Base-by-base conservation (phyloP, 2,329 filamentous ascomycete species). In the Beauveria medogensis region DNA sequence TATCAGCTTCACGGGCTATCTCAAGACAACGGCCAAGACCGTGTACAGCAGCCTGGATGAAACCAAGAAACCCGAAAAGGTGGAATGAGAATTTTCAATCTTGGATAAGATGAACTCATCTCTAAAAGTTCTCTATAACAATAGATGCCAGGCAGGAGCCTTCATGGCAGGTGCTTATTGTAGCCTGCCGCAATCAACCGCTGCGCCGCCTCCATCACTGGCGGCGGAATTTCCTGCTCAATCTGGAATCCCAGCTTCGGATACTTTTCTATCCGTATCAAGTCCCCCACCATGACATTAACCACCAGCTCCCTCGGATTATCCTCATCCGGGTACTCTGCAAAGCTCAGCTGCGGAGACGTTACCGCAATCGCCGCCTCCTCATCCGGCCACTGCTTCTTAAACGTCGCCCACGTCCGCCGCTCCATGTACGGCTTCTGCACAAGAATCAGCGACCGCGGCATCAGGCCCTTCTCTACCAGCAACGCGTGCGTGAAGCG, bases 1-100 rank as follows among this genome's bases (percentile, higher is more conserved):
- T 72, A 90, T 95, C 74, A 97, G 92, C 70, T 91, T 99, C 64
- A 88, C 86, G 63, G 92, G 91, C 0, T 91, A 92, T 77, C 65
- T 95, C 50, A 89, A 86, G 71, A 64, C 69, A 9, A 77, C 68
- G 5, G 67, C 63, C 1, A 63, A 64, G 47, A 57, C 58, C 8
- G 16, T 51, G 9, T 24, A 59, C 22, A 16, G 16, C 18, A 22
- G 26, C 6, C 28, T 59, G 5, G 50, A 41, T 10, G 26, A 58
- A n/a, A 26, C 12, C 5, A 20, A 26, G 40, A 20, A 48, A 6
- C 16, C 22, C 5, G n/a, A 24, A 12, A 24, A 37, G 40, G 2
- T 2, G 2, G 37, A 34, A 30, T 26, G 41, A 44, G 30, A 4
- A 10, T 22, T 47, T 37, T 2, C 2, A 20, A n/a, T 43, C 9